Evolutionary conservation across 331 rosid genomes (phyloP), one percentile per base, ranked within the genome.

Genomic region (Malus hybrid): DNA sequence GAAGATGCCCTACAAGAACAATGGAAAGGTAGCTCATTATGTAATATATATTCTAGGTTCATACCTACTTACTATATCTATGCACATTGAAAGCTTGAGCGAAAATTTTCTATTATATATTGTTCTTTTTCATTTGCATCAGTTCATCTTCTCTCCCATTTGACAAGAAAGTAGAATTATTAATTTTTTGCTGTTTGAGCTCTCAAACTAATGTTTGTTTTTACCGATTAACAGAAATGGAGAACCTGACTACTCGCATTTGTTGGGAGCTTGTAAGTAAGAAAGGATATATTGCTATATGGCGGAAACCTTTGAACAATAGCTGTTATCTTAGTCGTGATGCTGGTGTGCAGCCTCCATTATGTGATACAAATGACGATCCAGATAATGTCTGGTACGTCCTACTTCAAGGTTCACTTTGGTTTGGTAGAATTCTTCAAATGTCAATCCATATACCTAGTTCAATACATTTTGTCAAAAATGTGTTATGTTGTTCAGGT

Each of bases 261-360:
- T 93, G 98, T 79, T 93, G 98, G 98, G 83, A 90, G 77, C 93
- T 93, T 46, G 90, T 91, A 69, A 87, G 48, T 65, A 93, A 90
- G 80, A 91, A 88, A 73, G 98, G 94, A 64, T 87, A 89, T 80
- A 83, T 93, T 82, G 97, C 96, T 78, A 86, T 91, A 76, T 91
- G 98, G 98, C 79, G 11, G 86, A 93, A 93, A 83, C 97, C 97
- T 75, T 34, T 83, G 80, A 85, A 83, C 81, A 91, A 90, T 77
- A 85, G 82, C 86, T 93, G 97, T 87, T 93, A 93, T 83, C 86
- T 82, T 69, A 84, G 83, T 81, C 93, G 89, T 13, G 85, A 80
- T 36, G 28, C 65, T 29, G 83, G 66, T 57, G 78, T 79, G 77
- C 83, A 76, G 79, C 96, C 97, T 79, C 90, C 87, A 19, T 60